These are phyloP conservation scores for Abelmoschus esculentus DNA, from an alignment of 345 rosid species.

Conservation along the genomic window DNA sequence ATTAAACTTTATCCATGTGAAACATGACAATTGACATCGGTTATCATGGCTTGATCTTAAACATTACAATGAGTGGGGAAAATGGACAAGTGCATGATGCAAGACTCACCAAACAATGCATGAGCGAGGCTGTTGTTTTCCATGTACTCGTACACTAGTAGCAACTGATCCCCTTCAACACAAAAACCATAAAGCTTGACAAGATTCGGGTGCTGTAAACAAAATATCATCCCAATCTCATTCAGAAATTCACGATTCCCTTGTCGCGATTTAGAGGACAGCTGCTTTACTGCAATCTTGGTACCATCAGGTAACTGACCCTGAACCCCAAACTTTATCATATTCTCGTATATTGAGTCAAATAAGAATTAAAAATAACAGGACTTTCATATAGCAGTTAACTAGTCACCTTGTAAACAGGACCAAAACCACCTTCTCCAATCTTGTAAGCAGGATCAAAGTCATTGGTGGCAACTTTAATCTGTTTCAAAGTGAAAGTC, in stretches of 20 bases:
- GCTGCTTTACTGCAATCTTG: not conserved
- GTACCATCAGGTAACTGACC: not conserved
- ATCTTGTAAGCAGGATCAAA: not conserved
- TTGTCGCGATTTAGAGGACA: not conserved
- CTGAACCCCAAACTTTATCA: not conserved
- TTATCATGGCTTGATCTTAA: not conserved
- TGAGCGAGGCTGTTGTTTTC: slow-evolving; percentile 48
- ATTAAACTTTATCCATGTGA: not conserved
- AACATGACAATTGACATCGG: not conserved
- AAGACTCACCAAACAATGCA: slow-evolving; percentile 32
- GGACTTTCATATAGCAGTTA: not conserved
- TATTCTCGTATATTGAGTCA: not conserved
- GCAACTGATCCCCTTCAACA: slow-evolving; percentile 45
- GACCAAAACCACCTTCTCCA: slow-evolving; percentile 8
- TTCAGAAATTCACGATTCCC: slow-evolving; percentile 32
- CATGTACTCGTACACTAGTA: slow-evolving; percentile 51
- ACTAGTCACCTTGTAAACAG: slow-evolving; percentile 6
- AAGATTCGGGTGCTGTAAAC: slow-evolving; percentile 49
- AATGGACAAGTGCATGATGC: not conserved
- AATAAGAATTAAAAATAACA: not conserved
- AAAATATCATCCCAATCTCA: slow-evolving; percentile 54
- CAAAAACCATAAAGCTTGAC: slow-evolving; percentile 49
- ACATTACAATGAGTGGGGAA: not conserved
- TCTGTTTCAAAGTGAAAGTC: slow-evolving; percentile 5
- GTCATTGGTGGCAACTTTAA: not conserved